A percentile compares a stretch with the other conserved stretches of the same genome.
Conservation (phyloP, 148 eudicot species). For the Nyssa sinensis region DNA sequence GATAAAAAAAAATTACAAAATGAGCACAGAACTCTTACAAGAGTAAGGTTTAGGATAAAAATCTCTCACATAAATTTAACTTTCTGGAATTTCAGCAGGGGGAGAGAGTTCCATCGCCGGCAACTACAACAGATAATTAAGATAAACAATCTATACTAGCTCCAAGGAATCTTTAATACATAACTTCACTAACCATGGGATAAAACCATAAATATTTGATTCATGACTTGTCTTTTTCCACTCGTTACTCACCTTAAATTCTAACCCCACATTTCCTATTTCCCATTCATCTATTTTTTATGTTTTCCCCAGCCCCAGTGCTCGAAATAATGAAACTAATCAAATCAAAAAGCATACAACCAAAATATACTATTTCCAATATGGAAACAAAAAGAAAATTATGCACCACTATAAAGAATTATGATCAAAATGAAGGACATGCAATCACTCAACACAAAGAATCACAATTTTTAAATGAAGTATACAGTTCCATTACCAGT, state of each 20-base stretch:
- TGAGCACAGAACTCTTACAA: no score
- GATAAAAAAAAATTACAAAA: no score
- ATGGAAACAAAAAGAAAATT: background rate
- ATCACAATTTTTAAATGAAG: background rate
- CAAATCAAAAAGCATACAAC: background rate
- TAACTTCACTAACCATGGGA: background rate
- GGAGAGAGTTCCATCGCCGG: background rate
- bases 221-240: background rate
- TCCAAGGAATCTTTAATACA: background rate
- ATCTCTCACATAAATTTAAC: background rate
- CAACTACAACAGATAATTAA: background rate
- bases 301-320: background rate
- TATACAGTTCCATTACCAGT: conserved; percentile 45
- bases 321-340: background rate
- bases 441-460: background rate
- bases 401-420: background rate
- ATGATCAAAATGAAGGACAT: background rate
- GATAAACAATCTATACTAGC: background rate
- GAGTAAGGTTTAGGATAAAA: background rate
- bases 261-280: background rate
- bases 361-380: background rate
- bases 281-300: background rate
- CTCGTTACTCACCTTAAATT: background rate
- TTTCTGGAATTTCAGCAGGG: background rate
- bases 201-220: background rate